phyloP scores from a whole-genome alignment of 768 basidiomycete genomes.

The Mycena kentingensis region DNA sequence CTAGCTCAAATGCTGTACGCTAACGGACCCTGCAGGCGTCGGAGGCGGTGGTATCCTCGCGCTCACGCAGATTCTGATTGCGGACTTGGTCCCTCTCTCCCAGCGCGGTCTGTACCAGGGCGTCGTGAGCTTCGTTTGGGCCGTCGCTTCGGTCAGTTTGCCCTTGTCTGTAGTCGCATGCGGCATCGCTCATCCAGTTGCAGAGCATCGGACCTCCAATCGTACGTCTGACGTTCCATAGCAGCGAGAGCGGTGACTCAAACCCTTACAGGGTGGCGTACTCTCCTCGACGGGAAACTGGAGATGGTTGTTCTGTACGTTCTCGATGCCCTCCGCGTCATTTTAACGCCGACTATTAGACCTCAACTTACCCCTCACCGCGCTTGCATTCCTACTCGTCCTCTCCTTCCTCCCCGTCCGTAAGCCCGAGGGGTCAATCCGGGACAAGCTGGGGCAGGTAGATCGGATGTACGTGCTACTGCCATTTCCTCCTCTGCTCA shows the following conservation, averaged over 20 bases:
- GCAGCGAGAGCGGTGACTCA: too few relatives aligned
- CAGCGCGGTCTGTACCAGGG: constrained; percentile 39
- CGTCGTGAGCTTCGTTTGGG: constrained; percentile 31
- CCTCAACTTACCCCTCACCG: not conserved
- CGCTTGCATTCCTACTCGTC: not conserved
- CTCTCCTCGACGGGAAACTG: constrained; percentile 24
- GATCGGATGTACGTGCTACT: not conserved
- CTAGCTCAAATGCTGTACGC: not conserved
- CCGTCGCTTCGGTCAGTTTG: constrained; percentile 27
- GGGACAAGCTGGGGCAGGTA: not conserved
- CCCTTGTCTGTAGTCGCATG: not conserved
- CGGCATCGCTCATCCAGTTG: not conserved
- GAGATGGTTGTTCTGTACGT: constrained; percentile 33
- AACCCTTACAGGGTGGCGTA: constrained; percentile 7
- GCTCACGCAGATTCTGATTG: constrained; percentile 38
- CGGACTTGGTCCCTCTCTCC: constrained; percentile 43
- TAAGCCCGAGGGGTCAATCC: not conserved
- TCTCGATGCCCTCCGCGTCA: not conserved
- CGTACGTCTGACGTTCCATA: not conserved
- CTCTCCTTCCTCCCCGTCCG: not conserved
- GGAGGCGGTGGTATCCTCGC: constrained; percentile 37
- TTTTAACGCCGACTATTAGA: not conserved
- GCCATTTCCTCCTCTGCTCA: not conserved
- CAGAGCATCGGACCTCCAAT: constrained; percentile 7
- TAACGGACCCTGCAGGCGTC: constrained; percentile 22